A percentile compares a stretch with the other conserved stretches of the same genome.
phyloP scores from a whole-genome alignment of 2,329 filamentous ascomycete genomes.

The Fusarium compactum region DNA sequence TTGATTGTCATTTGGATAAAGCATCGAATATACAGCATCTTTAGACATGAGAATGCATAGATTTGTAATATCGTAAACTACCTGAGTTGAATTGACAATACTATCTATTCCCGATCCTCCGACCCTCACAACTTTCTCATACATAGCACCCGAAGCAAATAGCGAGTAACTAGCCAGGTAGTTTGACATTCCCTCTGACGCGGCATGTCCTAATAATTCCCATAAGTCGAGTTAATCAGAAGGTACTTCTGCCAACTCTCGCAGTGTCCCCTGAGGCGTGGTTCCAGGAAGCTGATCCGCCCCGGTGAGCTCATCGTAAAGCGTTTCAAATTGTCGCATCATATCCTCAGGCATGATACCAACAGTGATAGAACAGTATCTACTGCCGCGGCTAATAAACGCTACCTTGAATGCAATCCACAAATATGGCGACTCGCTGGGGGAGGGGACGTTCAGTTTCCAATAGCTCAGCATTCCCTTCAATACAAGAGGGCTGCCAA shows the following conservation, averaged over 20 bases:
- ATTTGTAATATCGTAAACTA: neutral
- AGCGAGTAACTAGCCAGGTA: too few relatives aligned
- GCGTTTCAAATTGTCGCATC: neutral
- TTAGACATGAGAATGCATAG: neutral
- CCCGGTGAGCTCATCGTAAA: neutral
- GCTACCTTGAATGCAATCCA: neutral
- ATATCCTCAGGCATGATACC: accelerated
- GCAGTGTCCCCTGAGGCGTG: too few relatives aligned
- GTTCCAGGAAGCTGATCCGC: too few relatives aligned
- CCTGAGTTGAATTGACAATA: too few relatives aligned
- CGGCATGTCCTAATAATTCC: neutral
- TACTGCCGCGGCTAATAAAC: neutral
- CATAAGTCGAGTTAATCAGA: neutral
- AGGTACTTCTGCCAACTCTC: too few relatives aligned
- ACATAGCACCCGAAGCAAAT: neutral
- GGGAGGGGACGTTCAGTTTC: neutral
- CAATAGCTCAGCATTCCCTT: neutral
- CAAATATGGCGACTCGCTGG: neutral
- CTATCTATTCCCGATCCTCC: neutral
- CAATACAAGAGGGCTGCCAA: accelerated
- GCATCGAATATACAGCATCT: neutral
- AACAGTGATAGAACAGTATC: accelerated
- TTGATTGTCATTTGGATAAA: slow-evolving; percentile 7
- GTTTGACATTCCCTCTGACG: too few relatives aligned
- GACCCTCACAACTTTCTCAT: too few relatives aligned